A percentile compares a stretch with the other conserved stretches of the same genome.
phyloP scores from a whole-genome alignment of 2,329 filamentous ascomycete species.

The Aspergillus novofumigatus region DNA sequence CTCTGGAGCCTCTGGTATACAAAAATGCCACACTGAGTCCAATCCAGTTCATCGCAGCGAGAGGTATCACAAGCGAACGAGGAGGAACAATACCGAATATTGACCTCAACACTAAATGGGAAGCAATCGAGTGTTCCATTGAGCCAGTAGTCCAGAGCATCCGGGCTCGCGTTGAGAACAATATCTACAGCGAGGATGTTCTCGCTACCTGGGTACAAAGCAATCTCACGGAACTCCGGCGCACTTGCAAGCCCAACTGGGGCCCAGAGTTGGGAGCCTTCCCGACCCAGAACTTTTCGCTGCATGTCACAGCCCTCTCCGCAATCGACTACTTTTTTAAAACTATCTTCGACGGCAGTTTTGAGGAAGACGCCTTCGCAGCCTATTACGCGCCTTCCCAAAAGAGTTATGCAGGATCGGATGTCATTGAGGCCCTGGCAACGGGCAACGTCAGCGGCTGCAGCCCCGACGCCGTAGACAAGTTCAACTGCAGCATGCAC shows the following conservation, averaged over 20 bases:
- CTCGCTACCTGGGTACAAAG: not conserved
- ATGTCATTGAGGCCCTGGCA: not conserved
- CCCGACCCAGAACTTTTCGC: not conserved
- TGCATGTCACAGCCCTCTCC: no score
- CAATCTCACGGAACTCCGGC: not conserved
- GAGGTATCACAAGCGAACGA: not conserved
- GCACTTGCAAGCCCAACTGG: not conserved
- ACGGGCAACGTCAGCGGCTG: constrained; percentile 1
- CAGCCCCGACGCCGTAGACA: not conserved
- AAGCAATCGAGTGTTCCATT: not conserved
- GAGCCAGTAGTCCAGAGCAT: not conserved
- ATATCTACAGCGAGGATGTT: not conserved
- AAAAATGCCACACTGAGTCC: not conserved
- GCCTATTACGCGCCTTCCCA: no score
- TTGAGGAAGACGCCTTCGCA: not conserved
- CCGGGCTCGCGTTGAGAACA: not conserved
- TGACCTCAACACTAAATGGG: not conserved
- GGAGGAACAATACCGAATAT: no score
- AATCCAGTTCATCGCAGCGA: not conserved
- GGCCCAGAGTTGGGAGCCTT: not conserved
- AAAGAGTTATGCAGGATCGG: not conserved
- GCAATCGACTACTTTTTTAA: not conserved
- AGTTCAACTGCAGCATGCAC: constrained; percentile 7
- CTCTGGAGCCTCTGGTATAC: not conserved
- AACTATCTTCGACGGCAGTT: not conserved